Evolutionary conservation across 2,329 filamentous ascomycete genomes (phyloP).

Genomic region (Phaeosphaeriaceae sp.): DNA sequence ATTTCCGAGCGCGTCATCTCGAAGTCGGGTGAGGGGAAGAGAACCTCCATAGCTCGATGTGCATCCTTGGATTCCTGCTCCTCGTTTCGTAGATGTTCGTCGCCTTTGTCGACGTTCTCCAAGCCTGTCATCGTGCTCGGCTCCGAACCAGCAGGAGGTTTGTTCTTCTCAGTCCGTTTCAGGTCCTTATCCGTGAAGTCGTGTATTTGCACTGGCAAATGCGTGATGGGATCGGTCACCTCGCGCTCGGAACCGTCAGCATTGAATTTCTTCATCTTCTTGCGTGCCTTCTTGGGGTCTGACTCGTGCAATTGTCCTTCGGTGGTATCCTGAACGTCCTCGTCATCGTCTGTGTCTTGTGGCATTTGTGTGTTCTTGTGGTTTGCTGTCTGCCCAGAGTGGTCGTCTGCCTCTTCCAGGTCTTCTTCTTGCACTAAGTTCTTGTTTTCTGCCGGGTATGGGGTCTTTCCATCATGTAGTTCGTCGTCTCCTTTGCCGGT

Average conservation of each 20-base stretch:
- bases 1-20: slow-evolving; percentile 55
- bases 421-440: slow-evolving; percentile 40
- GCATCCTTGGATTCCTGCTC: slow-evolving; percentile 49
- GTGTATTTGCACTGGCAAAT: slow-evolving; percentile 71
- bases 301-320: slow-evolving; percentile 45
- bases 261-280: slow-evolving; percentile 57
- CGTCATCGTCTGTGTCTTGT: slow-evolving; percentile 28
- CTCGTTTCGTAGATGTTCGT: slow-evolving; percentile 54
- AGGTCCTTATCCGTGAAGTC: slow-evolving; percentile 72
- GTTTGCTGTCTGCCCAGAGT: slow-evolving; percentile 34
- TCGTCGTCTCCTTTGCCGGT: slow-evolving; percentile 37
- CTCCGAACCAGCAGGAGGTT: slow-evolving; percentile 50
- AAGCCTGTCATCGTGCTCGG: slow-evolving; percentile 54
- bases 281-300: slow-evolving; percentile 57
- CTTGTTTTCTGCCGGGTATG: slow-evolving; percentile 47
- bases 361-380: slow-evolving; percentile 17
- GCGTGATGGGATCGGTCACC: slow-evolving; percentile 76
- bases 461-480: slow-evolving; percentile 31
- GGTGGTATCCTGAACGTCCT: slow-evolving; percentile 52
- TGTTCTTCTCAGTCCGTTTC: slow-evolving; percentile 55
- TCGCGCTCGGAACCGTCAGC: slow-evolving; percentile 60
- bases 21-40: slow-evolving; percentile 64
- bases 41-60: slow-evolving; percentile 55
- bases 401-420: slow-evolving; percentile 37
- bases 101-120: slow-evolving; percentile 53